phyloP scores from a whole-genome alignment of 257 asterid genomes.

The Nicotiana otophora region DNA sequence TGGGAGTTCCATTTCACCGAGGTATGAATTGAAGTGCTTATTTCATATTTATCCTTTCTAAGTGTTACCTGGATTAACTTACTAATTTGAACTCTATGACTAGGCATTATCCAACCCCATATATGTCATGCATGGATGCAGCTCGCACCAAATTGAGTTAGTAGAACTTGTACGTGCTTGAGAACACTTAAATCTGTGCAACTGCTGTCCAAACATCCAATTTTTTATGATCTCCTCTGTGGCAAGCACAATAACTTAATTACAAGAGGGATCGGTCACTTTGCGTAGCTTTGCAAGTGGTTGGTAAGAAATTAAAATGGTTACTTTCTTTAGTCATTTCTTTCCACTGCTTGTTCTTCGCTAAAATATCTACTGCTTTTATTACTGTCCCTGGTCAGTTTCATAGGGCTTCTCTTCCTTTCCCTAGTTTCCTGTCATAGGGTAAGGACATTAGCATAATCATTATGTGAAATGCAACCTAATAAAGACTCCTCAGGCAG shows the following conservation, averaged over 20 bases:
- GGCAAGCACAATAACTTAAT: no score
- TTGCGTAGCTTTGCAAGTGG: not conserved
- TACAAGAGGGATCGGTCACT: not conserved
- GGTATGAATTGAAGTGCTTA: constrained; percentile 30
- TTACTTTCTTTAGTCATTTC: not conserved
- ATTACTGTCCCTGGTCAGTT: constrained; percentile 1
- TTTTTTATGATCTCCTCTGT: no score
- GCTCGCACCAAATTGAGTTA: not conserved
- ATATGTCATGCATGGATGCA: constrained; percentile 1
- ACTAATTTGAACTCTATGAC: not conserved
- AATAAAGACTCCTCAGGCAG: constrained; percentile 31
- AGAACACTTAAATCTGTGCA: not conserved
- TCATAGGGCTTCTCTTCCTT: not conserved
- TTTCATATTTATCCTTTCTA: not conserved
- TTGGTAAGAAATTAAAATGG: not conserved
- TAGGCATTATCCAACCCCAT: not conserved
- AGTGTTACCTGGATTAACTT: not conserved
- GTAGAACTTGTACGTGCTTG: constrained; percentile 4
- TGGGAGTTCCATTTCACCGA: constrained; percentile 75
- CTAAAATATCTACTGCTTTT: not conserved
- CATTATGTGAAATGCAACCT: not conserved
- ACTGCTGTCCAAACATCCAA: not conserved
- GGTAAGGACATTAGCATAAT: not conserved
- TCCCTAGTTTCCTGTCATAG: not conserved
- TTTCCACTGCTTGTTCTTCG: not conserved